Conservation (phyloP, 208 protist genomes). For the Trypanosoma rangeli region DNA sequence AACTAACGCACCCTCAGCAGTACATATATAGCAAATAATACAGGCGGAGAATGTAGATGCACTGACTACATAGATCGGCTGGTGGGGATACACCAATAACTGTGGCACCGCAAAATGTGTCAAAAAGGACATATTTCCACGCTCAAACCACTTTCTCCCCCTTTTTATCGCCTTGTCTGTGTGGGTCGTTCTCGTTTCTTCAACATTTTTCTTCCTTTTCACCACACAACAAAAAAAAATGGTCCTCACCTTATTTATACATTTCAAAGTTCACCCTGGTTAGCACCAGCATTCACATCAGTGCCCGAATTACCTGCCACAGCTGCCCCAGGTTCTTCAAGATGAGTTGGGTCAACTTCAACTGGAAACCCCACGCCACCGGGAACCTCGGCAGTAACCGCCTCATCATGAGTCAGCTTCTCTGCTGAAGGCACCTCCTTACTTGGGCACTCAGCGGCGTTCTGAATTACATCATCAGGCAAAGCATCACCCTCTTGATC, state of each 20-base stretch:
- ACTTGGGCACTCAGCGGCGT: background rate
- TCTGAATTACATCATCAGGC: background rate
- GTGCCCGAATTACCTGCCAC: background rate
- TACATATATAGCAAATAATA: background rate
- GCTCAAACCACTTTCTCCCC: background rate
- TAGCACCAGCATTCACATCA: background rate
- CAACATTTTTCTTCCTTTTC: background rate
- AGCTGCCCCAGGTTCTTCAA: background rate
- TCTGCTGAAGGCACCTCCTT: background rate
- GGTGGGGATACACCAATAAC: background rate
- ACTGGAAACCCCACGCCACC: background rate
- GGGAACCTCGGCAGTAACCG: background rate
- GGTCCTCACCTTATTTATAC: background rate
- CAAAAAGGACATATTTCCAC: background rate
- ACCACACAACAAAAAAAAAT: conserved; percentile 7
- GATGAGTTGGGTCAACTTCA: background rate
- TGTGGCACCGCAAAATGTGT: background rate
- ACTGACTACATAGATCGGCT: background rate
- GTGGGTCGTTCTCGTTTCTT: conserved; percentile 9
- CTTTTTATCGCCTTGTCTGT: background rate
- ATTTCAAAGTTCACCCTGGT: background rate
- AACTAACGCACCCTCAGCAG: background rate
- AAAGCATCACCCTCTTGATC: background rate
- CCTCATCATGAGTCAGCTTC: background rate
- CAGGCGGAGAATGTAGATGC: background rate